These are phyloP conservation scores for Eucalyptus tenuipes DNA, from an alignment of 345 rosid genomes.

Conservation along the genomic window DNA sequence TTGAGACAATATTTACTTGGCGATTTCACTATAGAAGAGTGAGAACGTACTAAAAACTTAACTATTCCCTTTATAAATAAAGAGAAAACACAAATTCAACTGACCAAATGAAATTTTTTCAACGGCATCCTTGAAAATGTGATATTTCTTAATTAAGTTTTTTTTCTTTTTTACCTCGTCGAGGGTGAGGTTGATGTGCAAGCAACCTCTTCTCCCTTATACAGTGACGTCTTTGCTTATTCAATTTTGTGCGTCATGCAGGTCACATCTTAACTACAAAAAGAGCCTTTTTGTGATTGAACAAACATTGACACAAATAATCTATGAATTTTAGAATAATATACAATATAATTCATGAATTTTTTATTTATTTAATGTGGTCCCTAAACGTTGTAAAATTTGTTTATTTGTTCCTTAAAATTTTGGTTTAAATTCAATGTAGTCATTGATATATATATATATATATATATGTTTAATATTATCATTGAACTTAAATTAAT, in stretches of 20 bases:
- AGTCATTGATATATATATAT: too few relatives aligned
- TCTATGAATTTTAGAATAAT: too few relatives aligned
- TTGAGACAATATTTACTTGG: not conserved
- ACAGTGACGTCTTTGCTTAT: not conserved
- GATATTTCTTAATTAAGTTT: not conserved
- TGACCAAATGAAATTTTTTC: not conserved
- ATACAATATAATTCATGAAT: accelerated
- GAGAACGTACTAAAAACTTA: not conserved
- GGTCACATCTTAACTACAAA: not conserved
- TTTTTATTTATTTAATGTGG: too few relatives aligned
- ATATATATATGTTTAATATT: too few relatives aligned
- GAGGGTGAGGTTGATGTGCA: not conserved
- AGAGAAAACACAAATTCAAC: not conserved
- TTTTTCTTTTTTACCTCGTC: not conserved
- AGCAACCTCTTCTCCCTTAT: not conserved
- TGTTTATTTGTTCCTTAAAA: accelerated
- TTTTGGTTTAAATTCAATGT: too few relatives aligned
- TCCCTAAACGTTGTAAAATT: accelerated
- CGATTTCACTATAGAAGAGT: not conserved
- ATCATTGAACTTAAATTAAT: not conserved
- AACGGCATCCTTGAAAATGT: not conserved
- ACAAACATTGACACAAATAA: not conserved
- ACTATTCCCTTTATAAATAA: not conserved
- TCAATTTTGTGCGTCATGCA: not conserved
- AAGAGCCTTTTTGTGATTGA: not conserved